A percentile compares a stretch with the other conserved stretches of the same genome.
These are phyloP conservation scores for Backusella liffmaniae DNA, from an alignment of 192 early-diverging fungal species.

Conservation along the genomic window DNA sequence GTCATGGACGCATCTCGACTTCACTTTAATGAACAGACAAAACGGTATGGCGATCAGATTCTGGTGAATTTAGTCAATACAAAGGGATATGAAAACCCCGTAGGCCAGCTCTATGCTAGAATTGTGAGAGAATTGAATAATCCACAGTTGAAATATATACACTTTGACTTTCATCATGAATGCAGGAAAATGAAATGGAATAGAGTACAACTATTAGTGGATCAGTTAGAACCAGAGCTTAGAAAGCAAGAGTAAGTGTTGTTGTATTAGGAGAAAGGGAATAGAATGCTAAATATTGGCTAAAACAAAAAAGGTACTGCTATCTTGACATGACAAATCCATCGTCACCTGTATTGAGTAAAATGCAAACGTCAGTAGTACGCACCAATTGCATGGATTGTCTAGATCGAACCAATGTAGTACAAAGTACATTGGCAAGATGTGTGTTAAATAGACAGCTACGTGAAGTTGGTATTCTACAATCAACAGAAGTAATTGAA, in stretches of 20 bases:
- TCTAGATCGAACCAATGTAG: slow-evolving; percentile 98
- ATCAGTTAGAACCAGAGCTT: slow-evolving; percentile 69
- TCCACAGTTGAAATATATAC: slow-evolving; percentile 62
- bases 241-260: slow-evolving; percentile 42
- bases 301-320: slow-evolving; percentile 50
- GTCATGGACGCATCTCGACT: slow-evolving; percentile 46
- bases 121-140: slow-evolving; percentile 56
- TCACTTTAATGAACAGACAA: slow-evolving; percentile 71
- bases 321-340: slow-evolving; percentile 38
- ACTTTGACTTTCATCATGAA: slow-evolving; percentile 98
- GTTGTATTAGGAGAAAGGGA: neutral
- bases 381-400: slow-evolving; percentile 99
- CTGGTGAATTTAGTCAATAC: slow-evolving; percentile 94
- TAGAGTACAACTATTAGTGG: slow-evolving; percentile 77
- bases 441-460: slow-evolving; percentile 72
- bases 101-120: slow-evolving; percentile 75
- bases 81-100: slow-evolving; percentile 81
- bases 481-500: slow-evolving; percentile 58
- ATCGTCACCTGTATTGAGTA: slow-evolving; percentile 29
- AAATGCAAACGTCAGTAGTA: slow-evolving; percentile 75
- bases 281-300: neutral
- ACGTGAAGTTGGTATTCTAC: slow-evolving; percentile 60
- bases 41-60: slow-evolving; percentile 75
- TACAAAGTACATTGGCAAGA: slow-evolving; percentile 91
- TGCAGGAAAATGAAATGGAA: slow-evolving; percentile 95